Evolutionary conservation across 2,329 filamentous ascomycete genomes (phyloP), one percentile per base, ranked within the genome.

Genomic region (Aspergillus ruber): DNA sequence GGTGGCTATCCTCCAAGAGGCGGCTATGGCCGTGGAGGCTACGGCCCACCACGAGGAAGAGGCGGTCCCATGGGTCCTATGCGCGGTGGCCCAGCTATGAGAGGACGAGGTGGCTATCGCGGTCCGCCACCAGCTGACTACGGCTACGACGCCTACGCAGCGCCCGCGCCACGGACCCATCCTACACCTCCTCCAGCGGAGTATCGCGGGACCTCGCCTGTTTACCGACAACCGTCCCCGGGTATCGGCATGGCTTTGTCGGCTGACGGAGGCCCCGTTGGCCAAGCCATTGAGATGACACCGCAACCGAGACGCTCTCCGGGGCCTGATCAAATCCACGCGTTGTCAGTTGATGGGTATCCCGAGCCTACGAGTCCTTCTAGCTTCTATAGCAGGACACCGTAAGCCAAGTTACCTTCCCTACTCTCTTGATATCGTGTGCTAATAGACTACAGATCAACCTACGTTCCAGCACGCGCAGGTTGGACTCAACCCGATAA

Each of bases 241-340:
- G 60, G 60, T 4, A 62, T 65, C 49, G 63, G 60, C 40, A 67
- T 67, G 63, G 62, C 63, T 2, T 48, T 65, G 6, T 63, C 63
- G 10, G 64, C 67, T 20, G 68, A 71, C 21, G 58, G 58, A 12
- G 62, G 61, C 33, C 60, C 68, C 12, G 72, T 83, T 10, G 83
- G 83, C 8, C 84, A 85, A 60, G 82, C 85, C 2, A 79, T 90
- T 45, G 89, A 93, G 65, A 90, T 94, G 87, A 85, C 90, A 63
- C 83, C 84, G 29, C 74, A 76, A n/a, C 74, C 74, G n/a, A 76
- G 77, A 35, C 77, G 74, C 13, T 47, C 49, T 3, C 45, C 54
- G 20, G 58, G 59, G 4, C 52, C 54, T 5, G 50, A 47, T 7
- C 50, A 58, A 21, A 54, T 57, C 6, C 63, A 65, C 49, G 57